Conservation (phyloP, 805 yeast species). For the Kodamaea jinghongensis region DNA sequence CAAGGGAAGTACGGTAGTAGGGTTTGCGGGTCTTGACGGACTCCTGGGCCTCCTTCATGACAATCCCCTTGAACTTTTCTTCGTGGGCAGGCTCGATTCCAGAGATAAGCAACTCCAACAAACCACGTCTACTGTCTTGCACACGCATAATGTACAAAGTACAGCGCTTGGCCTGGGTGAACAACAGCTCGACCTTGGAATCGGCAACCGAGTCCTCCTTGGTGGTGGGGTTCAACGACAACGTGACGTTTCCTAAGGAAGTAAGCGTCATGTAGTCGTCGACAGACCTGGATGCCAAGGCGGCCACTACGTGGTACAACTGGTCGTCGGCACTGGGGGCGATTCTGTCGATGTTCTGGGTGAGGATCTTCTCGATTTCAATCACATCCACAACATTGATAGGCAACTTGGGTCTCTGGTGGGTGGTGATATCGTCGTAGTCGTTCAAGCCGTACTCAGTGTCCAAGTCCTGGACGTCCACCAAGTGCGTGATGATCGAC, state of each 20-base stretch:
- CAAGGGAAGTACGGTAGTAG: constrained; percentile 45
- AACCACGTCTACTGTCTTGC: constrained; percentile 59
- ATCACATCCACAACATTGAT: constrained; percentile 47
- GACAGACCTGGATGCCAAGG: constrained; percentile 39
- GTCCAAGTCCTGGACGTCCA: constrained; percentile 58
- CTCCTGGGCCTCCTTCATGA: constrained; percentile 28
- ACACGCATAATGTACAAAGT: constrained; percentile 80
- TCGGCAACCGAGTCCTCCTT: constrained; percentile 49
- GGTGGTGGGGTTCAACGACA: constrained; percentile 55
- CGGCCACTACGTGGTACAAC: constrained; percentile 41
- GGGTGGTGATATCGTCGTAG: constrained; percentile 62
- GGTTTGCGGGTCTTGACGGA: constrained; percentile 45
- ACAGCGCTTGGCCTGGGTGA: constrained; percentile 79
- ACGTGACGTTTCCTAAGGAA: constrained; percentile 49
- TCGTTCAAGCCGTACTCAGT: constrained; percentile 57
- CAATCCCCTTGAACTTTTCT: constrained; percentile 52
- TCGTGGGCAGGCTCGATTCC: constrained; percentile 74
- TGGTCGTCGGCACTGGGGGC: constrained; percentile 57
- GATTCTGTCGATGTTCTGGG: constrained; percentile 38
- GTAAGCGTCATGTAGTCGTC: constrained; percentile 47
- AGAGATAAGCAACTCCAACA: constrained; percentile 65
- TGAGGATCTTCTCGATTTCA: constrained; percentile 43
- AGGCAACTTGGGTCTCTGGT: constrained; percentile 44
- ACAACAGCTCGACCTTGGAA: constrained; percentile 54
- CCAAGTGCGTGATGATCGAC: constrained; percentile 43